Evolutionary conservation across 2,329 filamentous ascomycete genomes (phyloP).

Genomic region (Penicillium sp.): DNA sequence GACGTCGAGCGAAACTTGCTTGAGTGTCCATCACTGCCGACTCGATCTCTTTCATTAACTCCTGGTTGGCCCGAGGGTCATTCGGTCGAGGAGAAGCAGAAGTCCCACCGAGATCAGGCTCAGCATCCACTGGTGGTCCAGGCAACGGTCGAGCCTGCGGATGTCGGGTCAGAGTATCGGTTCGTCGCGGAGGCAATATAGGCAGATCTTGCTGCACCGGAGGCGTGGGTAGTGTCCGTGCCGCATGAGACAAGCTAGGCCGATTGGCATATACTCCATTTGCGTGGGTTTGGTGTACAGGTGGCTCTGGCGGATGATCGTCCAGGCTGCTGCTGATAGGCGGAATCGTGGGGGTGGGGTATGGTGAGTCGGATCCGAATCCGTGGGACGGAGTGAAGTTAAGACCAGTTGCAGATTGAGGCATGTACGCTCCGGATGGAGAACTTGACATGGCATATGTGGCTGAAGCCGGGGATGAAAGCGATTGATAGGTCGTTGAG

Average conservation of each 20-base stretch:
- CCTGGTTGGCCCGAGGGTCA: conserved; percentile 48
- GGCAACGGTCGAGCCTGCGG: conserved; percentile 59
- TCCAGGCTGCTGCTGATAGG: conserved; percentile 18
- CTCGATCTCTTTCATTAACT: conserved; percentile 58
- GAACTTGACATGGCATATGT: conserved; percentile 27
- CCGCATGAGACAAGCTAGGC: conserved; percentile 31
- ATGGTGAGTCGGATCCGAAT: conserved; percentile 25
- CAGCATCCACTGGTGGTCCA: conserved; percentile 52
- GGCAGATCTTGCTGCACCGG: conserved; percentile 52
- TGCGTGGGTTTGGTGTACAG: conserved; percentile 28
- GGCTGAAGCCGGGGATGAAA: conserved; percentile 21
- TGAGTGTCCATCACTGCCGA: conserved; percentile 47
- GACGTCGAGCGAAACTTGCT: conserved; percentile 23
- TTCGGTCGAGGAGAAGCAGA: background rate
- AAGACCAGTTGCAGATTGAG: conserved; percentile 20
- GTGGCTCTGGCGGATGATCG: conserved; percentile 37
- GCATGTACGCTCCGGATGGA: conserved; percentile 14
- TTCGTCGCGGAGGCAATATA: conserved; percentile 50
- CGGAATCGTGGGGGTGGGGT: conserved; percentile 24
- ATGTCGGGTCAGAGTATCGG: conserved; percentile 55
- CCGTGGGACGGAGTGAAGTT: conserved; percentile 26
- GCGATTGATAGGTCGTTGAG: conserved; percentile 30
- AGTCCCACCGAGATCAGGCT: conserved; percentile 21
- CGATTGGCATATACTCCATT: conserved; percentile 29
- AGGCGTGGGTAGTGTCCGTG: conserved; percentile 46